Percentiles rank a stretch among this genome's conserved stretches.
Conservation (phyloP, 139 green algal species). For the Nannochloris sp. region DNA sequence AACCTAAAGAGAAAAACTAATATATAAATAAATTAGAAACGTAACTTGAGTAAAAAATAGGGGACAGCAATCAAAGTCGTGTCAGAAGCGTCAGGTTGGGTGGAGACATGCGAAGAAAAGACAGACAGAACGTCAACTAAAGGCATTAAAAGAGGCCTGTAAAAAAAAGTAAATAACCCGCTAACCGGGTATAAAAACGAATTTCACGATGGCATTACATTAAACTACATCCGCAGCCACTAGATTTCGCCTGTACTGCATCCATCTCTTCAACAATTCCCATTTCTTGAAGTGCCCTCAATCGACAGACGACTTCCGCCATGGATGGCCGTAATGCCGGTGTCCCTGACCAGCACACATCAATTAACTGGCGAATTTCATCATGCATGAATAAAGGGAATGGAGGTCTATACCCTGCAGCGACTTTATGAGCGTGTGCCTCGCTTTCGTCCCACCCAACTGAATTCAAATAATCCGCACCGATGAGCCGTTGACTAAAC, state of each 20-base stretch:
- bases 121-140: no score
- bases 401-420: neutral
- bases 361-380: constrained; percentile 27
- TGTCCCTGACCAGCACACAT: constrained; percentile 24
- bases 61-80: no score
- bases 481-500: constrained; percentile 20
- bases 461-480: neutral
- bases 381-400: neutral
- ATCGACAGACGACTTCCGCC: neutral
- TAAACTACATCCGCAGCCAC: no score
- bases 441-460: constrained; percentile 1
- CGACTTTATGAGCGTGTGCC: neutral
- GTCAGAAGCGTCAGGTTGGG: no score
- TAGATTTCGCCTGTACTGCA: no score
- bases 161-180: no score
- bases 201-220: no score
- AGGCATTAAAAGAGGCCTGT: no score
- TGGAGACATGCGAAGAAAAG: no score
- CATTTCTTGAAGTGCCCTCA: neutral
- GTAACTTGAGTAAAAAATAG: no score
- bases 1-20: neutral
- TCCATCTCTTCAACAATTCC: neutral
- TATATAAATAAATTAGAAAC: neutral
- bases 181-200: no score
- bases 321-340: neutral